phyloP scores from a whole-genome alignment of 768 basidiomycete genomes.

The Artomyces pyxidatus region DNA sequence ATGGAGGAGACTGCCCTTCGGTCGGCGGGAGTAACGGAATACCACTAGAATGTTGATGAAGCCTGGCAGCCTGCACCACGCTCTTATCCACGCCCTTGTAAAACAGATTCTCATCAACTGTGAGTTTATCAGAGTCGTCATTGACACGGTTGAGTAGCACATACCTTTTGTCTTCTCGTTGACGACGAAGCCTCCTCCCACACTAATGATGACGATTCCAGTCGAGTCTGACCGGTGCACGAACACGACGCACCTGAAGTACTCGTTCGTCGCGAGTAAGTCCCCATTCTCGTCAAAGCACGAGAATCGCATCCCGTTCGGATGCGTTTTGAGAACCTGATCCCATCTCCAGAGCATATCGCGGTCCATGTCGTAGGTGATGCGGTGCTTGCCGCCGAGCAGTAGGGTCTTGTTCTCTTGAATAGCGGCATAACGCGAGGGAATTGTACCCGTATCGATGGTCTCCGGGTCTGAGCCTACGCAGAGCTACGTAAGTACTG shows the following conservation, averaged over 20 bases:
- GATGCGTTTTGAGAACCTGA: slow-evolving; percentile 80
- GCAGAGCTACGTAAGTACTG: not conserved
- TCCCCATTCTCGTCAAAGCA: slow-evolving; percentile 77
- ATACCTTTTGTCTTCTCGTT: slow-evolving; percentile 88
- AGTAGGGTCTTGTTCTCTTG: slow-evolving; percentile 54
- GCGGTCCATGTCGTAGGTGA: slow-evolving; percentile 78
- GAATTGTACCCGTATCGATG: slow-evolving; percentile 80
- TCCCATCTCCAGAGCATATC: slow-evolving; percentile 95
- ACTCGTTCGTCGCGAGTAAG: slow-evolving; percentile 89
- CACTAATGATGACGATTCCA: slow-evolving; percentile 42
- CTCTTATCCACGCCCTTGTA: slow-evolving; percentile 88
- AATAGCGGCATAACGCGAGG: slow-evolving; percentile 66
- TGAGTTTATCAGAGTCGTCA: no score
- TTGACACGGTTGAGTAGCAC: no score
- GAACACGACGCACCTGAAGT: slow-evolving; percentile 61
- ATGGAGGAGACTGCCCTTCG: slow-evolving; percentile 11
- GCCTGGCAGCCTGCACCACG: slow-evolving; percentile 69
- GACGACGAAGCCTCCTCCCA: slow-evolving; percentile 92
- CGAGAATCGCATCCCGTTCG: slow-evolving; percentile 91
- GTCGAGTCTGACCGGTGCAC: no score
- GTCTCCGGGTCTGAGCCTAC: slow-evolving; percentile 86
- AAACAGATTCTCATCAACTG: slow-evolving; percentile 89
- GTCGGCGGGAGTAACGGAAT: slow-evolving; percentile 30
- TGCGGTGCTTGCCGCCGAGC: slow-evolving; percentile 66
- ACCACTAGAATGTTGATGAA: slow-evolving; percentile 48